Evolutionary conservation across 768 basidiomycete species (phyloP).

Genomic region (Dioszegia aurantiaca): DNA sequence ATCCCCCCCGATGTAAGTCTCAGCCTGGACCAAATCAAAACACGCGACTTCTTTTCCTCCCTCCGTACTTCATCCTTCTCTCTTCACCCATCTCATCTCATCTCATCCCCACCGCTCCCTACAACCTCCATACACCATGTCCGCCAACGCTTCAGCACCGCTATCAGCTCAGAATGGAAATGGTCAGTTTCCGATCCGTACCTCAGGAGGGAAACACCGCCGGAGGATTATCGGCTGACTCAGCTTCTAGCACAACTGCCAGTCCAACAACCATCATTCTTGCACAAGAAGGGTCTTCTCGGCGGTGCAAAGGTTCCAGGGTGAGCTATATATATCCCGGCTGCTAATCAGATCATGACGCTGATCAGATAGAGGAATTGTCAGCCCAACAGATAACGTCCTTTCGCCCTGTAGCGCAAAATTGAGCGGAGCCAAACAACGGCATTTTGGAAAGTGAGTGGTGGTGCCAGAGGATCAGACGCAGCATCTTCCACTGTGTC

Average conservation of each 20-base stretch:
- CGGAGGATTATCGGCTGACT: conserved; percentile 1
- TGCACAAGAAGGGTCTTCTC: conserved; percentile 44
- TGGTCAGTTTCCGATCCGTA: conserved; percentile 10
- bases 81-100: background rate
- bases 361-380: conserved; percentile 47
- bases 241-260: conserved; percentile 8
- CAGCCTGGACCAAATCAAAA: conserved; percentile 2
- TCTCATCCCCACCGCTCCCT: background rate
- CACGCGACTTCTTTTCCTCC: conserved; percentile 16
- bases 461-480: background rate
- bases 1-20: background rate
- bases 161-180: conserved; percentile 14
- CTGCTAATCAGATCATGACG: too few relatives aligned
- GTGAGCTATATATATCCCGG: too few relatives aligned
- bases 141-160: conserved; percentile 15
- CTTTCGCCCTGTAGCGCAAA: conserved; percentile 53
- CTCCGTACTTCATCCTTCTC: background rate
- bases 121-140: conserved; percentile 8
- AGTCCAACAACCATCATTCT: conserved; percentile 28
- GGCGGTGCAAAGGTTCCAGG: conserved; percentile 29
- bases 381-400: conserved; percentile 53
- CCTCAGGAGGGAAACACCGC: background rate
- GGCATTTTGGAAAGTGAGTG: conserved; percentile 52
- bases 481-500: background rate
- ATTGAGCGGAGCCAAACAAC: conserved; percentile 51